Percentiles rank a stretch among this genome's conserved stretches.
phyloP scores from a whole-genome alignment of 2,329 filamentous ascomycete species.

The Hymenoscyphus repandus region DNA sequence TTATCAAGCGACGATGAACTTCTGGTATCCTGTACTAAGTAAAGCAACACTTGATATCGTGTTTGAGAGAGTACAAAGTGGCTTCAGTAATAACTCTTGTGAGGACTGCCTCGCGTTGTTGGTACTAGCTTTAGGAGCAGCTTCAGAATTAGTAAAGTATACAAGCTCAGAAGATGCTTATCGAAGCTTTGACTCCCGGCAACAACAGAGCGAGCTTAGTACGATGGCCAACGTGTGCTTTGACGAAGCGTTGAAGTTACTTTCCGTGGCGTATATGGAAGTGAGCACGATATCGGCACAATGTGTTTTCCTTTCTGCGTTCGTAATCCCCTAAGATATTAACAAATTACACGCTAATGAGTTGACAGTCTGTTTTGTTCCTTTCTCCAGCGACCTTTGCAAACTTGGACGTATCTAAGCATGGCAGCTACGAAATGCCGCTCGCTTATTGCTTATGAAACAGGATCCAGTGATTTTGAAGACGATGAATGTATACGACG shows the following conservation, averaged over 20 bases:
- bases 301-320: conserved; percentile 47
- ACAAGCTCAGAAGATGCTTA: conserved; percentile 6
- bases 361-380: conserved; percentile 41
- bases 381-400: conserved; percentile 44
- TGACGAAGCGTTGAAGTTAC: conserved; percentile 38
- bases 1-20: conserved; percentile 45
- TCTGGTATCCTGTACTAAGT: conserved; percentile 49
- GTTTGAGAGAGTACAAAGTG: conserved; percentile 14
- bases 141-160: conserved; percentile 14
- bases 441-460: conserved; percentile 41
- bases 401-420: conserved; percentile 48
- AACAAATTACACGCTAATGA: background rate
- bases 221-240: conserved; percentile 23
- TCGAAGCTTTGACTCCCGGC: conserved; percentile 14
- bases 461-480: conserved; percentile 32
- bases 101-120: conserved; percentile 42
- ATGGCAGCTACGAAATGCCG: conserved; percentile 45
- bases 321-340: conserved; percentile 16
- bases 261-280: conserved; percentile 42
- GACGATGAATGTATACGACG: conserved; percentile 43
- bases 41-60: conserved; percentile 32
- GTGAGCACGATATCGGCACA: conserved; percentile 43
- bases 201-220: conserved; percentile 19
- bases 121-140: conserved; percentile 41
- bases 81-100: conserved; percentile 17